Evolutionary conservation across 225 moss, liverwort and hornwort species (phyloP).

Genomic region (Bryum argenteum): DNA sequence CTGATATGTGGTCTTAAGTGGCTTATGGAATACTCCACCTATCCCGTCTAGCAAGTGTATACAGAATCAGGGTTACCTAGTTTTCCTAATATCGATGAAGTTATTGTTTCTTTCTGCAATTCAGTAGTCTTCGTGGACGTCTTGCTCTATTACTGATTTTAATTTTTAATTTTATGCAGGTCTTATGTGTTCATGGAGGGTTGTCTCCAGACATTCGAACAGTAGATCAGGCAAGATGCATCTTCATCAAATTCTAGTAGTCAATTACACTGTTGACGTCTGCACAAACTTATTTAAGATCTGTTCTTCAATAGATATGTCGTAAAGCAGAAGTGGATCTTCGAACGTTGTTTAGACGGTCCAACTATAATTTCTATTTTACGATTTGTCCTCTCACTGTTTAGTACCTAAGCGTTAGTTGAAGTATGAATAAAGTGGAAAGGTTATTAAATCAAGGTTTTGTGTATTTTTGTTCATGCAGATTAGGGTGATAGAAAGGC

Average conservation of each 20-base stretch:
- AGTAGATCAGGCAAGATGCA: constrained; percentile 80
- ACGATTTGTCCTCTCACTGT: background rate
- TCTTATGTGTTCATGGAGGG: constrained; percentile 99
- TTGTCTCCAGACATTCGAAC: constrained; percentile 98
- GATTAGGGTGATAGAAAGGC: constrained; percentile 99
- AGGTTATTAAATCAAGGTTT: constrained; percentile 21
- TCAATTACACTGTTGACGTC: constrained; percentile 1
- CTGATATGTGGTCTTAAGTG: background rate
- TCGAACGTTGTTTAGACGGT: constrained; percentile 10
- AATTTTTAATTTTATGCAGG: constrained; percentile 51
- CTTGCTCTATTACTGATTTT: background rate
- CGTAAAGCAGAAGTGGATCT: background rate
- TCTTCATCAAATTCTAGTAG: constrained; percentile 3
- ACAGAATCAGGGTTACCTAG: background rate
- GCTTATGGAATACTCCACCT: background rate
- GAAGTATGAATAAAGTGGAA: constrained; percentile 9
- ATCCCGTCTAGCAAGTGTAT: background rate
- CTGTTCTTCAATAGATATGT: background rate
- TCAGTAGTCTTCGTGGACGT: background rate
- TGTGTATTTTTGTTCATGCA: constrained; percentile 40
- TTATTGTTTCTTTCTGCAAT: background rate
- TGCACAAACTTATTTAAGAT: background rate
- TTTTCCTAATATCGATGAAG: background rate
- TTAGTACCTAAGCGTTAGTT: background rate
- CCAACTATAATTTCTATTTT: background rate